Percentiles rank a stretch among this genome's conserved stretches.
Evolutionary conservation across 352 stramenopile species (phyloP).

Genomic region (Phytophthora megakarya): DNA sequence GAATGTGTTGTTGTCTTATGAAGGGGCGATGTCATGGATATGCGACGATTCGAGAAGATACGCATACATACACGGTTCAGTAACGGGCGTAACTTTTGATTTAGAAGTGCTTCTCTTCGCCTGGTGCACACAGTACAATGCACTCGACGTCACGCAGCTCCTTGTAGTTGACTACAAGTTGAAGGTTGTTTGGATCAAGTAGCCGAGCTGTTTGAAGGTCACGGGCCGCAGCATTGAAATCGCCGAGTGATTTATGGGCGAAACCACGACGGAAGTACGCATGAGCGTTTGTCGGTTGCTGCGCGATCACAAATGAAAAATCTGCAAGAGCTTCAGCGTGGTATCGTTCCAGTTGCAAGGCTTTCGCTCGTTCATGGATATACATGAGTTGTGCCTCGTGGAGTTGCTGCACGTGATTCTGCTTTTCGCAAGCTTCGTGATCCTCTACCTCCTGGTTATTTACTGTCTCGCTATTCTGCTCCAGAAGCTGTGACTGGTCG

Average conservation of each 20-base stretch:
- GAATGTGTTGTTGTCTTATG: not conserved
- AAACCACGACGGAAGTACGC: conserved; percentile 86
- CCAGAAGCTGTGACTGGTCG: conserved; percentile 24
- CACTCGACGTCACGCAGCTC: conserved; percentile 74
- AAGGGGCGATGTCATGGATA: conserved; percentile 24
- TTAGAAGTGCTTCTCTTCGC: conserved; percentile 56
- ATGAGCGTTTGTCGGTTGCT: conserved; percentile 82
- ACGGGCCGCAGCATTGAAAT: conserved; percentile 54
- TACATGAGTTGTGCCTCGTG: conserved; percentile 41
- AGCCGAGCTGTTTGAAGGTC: conserved; percentile 78
- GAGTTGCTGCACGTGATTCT: conserved; percentile 30
- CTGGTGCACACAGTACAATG: conserved; percentile 67
- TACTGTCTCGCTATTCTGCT: conserved; percentile 10
- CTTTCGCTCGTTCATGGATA: conserved; percentile 80
- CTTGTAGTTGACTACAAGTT: conserved; percentile 84
- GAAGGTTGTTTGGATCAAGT: conserved; percentile 67
- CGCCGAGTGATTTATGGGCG: conserved; percentile 63
- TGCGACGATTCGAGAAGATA: conserved; percentile 36
- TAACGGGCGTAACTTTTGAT: conserved; percentile 10
- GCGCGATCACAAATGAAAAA: conserved; percentile 69
- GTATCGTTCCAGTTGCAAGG: conserved; percentile 73
- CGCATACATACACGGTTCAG: conserved; percentile 8
- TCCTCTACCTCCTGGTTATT: conserved; percentile 28
- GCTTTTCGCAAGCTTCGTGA: conserved; percentile 16
- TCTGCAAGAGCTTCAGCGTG: conserved; percentile 73